These are phyloP conservation scores for Astraeus odoratus DNA, from an alignment of 768 basidiomycete species.

Conservation along the genomic window DNA sequence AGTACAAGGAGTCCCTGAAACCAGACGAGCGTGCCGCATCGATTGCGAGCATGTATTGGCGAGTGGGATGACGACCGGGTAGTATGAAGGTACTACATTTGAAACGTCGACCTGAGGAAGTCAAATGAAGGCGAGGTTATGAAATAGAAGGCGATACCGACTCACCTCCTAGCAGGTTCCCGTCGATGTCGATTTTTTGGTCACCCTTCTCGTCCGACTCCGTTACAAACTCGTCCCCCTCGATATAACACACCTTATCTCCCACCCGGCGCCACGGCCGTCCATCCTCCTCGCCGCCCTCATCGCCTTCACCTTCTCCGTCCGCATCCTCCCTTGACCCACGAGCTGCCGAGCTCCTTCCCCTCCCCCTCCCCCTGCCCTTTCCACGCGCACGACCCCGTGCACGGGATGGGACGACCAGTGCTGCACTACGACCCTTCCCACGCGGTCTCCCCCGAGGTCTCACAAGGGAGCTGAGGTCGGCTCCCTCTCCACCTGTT, in stretches of 20 bases:
- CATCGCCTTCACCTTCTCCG: conserved; percentile 33
- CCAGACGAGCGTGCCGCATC: conserved; percentile 96
- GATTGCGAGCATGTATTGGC: conserved; percentile 92
- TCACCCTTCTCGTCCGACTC: conserved; percentile 83
- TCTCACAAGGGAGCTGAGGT: conserved; percentile 26
- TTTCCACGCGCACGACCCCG: conserved; percentile 36
- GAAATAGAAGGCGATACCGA: conserved; percentile 8
- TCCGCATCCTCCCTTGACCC: conserved; percentile 31
- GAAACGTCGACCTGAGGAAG: conserved; percentile 65
- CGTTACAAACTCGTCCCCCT: conserved; percentile 85
- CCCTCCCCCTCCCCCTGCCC: conserved; percentile 32
- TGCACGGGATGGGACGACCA: conserved; percentile 27
- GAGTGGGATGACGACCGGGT: conserved; percentile 75
- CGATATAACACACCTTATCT: conserved; percentile 68
- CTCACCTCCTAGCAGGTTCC: conserved; percentile 79
- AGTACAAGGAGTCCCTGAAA: conserved; percentile 96
- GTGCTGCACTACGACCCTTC: conserved; percentile 27
- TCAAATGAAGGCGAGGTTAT: not conserved
- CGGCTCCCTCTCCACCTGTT: conserved; percentile 30
- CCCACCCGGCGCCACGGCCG: conserved; percentile 71
- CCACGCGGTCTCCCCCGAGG: conserved; percentile 34
- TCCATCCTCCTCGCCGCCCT: conserved; percentile 35
- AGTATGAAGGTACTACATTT: conserved; percentile 87
- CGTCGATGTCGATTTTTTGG: conserved; percentile 82
- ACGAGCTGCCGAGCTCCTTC: conserved; percentile 21